Conservation (phyloP, 2,329 filamentous ascomycete species). For the Diaporthe citri region DNA sequence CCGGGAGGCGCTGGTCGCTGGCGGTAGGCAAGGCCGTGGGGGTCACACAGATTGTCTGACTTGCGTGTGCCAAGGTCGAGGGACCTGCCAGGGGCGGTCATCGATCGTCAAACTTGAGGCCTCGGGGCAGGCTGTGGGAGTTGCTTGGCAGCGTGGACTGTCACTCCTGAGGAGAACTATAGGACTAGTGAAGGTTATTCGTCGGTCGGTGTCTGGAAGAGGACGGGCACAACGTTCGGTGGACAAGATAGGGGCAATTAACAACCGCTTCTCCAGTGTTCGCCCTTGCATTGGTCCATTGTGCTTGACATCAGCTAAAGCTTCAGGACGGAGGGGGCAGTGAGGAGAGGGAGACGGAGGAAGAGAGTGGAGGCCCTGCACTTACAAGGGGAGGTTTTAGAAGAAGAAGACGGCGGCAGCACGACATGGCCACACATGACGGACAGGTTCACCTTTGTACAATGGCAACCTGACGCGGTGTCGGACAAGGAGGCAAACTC, state of each 20-base stretch:
- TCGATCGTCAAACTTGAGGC: conserved; percentile 12
- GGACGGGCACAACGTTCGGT: background rate
- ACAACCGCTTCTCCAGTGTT: background rate
- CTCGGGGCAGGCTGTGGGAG: conserved; percentile 17
- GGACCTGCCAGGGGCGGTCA: conserved; percentile 27
- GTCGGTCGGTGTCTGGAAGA: conserved; percentile 9
- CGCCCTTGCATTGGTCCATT: background rate
- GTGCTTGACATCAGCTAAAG: background rate
- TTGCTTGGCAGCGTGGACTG: background rate
- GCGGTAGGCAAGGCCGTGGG: conserved; percentile 3
- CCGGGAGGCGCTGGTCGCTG: background rate
- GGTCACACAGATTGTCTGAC: conserved; percentile 25
- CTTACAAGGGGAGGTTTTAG: background rate
- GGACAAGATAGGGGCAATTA: background rate
- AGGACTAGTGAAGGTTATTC: conserved; percentile 13
- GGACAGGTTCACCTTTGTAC: background rate
- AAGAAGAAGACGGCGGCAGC: background rate
- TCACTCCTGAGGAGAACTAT: background rate
- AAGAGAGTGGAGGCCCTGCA: background rate
- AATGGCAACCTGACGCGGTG: conserved; percentile 5
- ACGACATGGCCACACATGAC: background rate
- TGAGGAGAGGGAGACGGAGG: background rate
- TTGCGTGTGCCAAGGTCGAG: conserved; percentile 22
- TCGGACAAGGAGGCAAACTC: conserved; percentile 4
- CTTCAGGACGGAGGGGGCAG: background rate